Base-by-base conservation (phyloP, 192 early-diverging fungal species). In the Gonapodya prolifera region DNA sequence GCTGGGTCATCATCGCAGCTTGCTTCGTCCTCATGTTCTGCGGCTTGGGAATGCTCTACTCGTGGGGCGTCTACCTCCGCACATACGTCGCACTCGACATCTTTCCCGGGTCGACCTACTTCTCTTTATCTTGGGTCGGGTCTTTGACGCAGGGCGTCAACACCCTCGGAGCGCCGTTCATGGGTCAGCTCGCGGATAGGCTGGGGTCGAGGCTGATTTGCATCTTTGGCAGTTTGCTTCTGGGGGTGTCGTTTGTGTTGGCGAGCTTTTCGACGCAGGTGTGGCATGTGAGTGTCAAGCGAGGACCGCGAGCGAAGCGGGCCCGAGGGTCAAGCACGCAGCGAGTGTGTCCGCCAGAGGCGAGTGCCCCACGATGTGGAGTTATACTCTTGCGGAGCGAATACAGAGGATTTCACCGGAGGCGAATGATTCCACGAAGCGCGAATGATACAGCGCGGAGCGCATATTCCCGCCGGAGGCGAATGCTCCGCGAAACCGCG, bases 1-100 rank as follows among this genome's bases (percentile, higher is more conserved):
- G 85, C 30, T 86, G 83, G 85, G 77, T 84, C 0, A 83, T 86
- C 0, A 83, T 86, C 35, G 75, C 76, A 13, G 80, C 79, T 33
- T 81, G 82, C 34, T 84, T 86, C 45, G 32, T 81, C 17, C 82
- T 83, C 78, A 79, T 84, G 36, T 82, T 76, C 75, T 76, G 78
- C 13, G 84, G 85, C 71, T 80, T 87, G 13, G 86, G 86, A 2
- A 80, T 84, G 35, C 79, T 82, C 79, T 85, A 85, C 45, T 83
- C 82, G 0, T 87, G 82, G 82, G 86, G 86, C 0, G 79, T 87
- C 0, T 87, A 84, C 76, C 79, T 83, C 23, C 83, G 84, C 34
- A 81, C 83, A 8, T 87, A 87, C 70, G 18, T 73, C 18, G 18
- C 18, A 2, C 28, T 18, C 16, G 32, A 73, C 31, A 32, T 73